A percentile compares a stretch with the other conserved stretches of the same genome.
Conservation (phyloP, 2,329 filamentous ascomycete species). For the Pseudopithomyces maydicus region DNA sequence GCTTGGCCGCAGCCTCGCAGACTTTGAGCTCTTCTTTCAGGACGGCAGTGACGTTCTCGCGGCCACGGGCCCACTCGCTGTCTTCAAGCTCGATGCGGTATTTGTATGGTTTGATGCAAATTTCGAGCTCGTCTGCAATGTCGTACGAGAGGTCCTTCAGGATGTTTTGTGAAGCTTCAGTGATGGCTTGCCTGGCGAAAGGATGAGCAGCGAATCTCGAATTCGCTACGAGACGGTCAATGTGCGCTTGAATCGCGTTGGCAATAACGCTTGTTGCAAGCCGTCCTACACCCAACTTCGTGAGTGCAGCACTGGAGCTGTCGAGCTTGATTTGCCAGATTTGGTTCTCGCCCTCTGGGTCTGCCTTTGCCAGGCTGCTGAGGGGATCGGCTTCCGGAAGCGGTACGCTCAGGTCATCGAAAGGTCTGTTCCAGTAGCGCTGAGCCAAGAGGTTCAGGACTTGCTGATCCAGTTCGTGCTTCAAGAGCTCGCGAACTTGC, state of each 20-base stretch:
- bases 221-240: conserved; percentile 76
- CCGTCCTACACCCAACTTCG: conserved; percentile 90
- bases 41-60: conserved; percentile 79
- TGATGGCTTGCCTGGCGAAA: conserved; percentile 90
- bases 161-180: conserved; percentile 85
- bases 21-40: conserved; percentile 87
- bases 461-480: conserved; percentile 90
- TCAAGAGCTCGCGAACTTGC: conserved; percentile 87
- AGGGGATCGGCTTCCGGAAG: conserved; percentile 73
- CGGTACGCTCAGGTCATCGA: conserved; percentile 76
- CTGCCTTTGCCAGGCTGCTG: conserved; percentile 79
- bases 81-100: conserved; percentile 96
- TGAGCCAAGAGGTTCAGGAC: conserved; percentile 92
- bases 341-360: conserved; percentile 70
- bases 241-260: conserved; percentile 80
- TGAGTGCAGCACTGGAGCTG: conserved; percentile 85
- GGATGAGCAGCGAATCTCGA: conserved; percentile 91
- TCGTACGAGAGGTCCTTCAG: conserved; percentile 94
- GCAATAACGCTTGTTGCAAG: conserved; percentile 91
- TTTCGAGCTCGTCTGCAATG: conserved; percentile 96
- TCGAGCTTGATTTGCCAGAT: conserved; percentile 97
- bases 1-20: conserved; percentile 77
- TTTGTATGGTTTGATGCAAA: conserved; percentile 99
- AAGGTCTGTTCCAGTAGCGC: conserved; percentile 95
- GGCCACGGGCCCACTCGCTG: conserved; percentile 81